phyloP scores from a whole-genome alignment of 78 protist species.

The Planoprotostelium fungivorum region DNA sequence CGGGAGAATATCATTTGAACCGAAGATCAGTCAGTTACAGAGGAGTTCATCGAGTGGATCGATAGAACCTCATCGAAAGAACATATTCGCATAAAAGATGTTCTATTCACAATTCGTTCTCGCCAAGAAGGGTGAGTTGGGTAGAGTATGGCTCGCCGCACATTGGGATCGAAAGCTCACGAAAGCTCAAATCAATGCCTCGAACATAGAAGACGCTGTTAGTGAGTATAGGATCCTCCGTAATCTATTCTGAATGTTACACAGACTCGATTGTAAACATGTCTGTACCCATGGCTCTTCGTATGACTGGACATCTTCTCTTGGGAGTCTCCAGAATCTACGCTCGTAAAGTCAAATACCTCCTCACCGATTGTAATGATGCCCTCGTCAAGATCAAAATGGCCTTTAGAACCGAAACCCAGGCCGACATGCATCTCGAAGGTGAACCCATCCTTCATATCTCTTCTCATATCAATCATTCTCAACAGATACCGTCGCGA shows the following conservation, averaged over 20 bases:
- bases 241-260: not conserved
- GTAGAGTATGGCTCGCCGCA: constrained; percentile 85
- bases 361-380: constrained; percentile 63
- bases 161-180: constrained; percentile 72
- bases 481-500: not conserved
- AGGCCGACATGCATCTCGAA: not conserved
- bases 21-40: not conserved
- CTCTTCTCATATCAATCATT: constrained; percentile 11
- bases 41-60: not conserved
- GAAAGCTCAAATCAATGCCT: constrained; percentile 36
- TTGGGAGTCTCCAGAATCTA: constrained; percentile 86
- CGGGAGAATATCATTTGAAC: not conserved
- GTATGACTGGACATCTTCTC: constrained; percentile 82
- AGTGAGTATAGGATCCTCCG: constrained; percentile 8
- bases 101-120: constrained; percentile 75
- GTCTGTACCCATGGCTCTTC: constrained; percentile 75
- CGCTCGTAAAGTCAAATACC: constrained; percentile 53
- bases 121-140: constrained; percentile 73
- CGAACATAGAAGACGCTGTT: constrained; percentile 60
- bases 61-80: not conserved
- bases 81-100: constrained; percentile 39
- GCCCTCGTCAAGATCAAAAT: constrained; percentile 53
- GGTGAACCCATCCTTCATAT: constrained; percentile 5
- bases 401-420: not conserved
- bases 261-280: constrained; percentile 55